Conservation (phyloP, 2,329 filamentous ascomycete species). For the Emergomyces africanus region DNA sequence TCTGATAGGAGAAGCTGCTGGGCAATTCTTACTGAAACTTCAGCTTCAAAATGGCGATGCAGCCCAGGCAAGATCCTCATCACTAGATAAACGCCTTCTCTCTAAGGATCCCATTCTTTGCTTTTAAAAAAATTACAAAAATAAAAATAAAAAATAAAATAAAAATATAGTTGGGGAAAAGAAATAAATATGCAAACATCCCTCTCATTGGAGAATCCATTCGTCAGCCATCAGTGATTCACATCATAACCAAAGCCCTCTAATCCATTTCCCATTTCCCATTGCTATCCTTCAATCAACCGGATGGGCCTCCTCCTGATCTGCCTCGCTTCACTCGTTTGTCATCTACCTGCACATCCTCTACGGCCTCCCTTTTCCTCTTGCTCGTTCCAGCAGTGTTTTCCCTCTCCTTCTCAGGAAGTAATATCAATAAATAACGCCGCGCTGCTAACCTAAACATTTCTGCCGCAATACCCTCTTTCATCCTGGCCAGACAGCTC, state of each 20-base stretch:
- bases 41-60: neutral
- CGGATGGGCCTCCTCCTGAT: neutral
- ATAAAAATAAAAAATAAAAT: no score
- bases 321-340: neutral
- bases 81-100: neutral
- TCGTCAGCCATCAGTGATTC: no score
- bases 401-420: neutral
- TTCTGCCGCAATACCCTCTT: neutral
- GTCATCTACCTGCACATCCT: neutral
- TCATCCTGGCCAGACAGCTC: neutral
- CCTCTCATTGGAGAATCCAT: no score
- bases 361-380: neutral
- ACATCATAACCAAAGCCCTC: neutral
- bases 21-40: neutral
- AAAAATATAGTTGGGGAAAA: no score
- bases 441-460: neutral
- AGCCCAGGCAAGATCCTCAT: neutral
- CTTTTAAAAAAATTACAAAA: no score
- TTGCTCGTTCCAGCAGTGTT: neutral
- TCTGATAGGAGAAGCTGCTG: neutral
- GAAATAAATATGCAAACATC: no score
- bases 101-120: neutral
- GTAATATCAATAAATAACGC: neutral
- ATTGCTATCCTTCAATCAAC: neutral
- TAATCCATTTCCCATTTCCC: neutral